Evolutionary conservation across 495 filamentous ascomycete genomes (phyloP), one percentile per base, ranked within the genome.

Genomic region (Aspergillus homomorphus): DNA sequence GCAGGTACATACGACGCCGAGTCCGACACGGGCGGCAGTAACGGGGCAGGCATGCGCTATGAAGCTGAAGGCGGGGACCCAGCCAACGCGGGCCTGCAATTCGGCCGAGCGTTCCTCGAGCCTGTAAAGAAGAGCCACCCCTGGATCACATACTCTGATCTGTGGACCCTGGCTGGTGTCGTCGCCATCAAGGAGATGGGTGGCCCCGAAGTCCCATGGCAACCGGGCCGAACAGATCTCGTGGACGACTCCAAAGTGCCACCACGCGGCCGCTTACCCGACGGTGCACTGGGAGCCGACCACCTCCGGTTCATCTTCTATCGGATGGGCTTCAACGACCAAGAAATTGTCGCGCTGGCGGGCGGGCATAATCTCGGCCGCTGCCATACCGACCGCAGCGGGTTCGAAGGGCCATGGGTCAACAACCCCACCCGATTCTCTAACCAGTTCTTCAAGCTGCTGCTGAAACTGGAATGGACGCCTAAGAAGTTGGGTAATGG

Each of bases 1-100:
- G 68, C 84, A 0, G 83, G 84, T 15, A 86, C 83, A 0, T 86
- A 87, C 68, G 80, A 84, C 65, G 69, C 73, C 21, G 73, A 75
- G 42, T 77, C 81, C 41, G 78, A 83, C 66, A 86, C 83, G 0
- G 84, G 84, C 38, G 83, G 84, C 21, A 84, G 79, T 9, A 86
- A 86, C 62, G 83, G 84, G 59, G 83, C 84, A 1, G 83, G 83
- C 38, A 87, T 85, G 83, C 79, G 83, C 10, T 86, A 85, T 63
- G 83, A 87, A 71, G 72, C 74, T 1, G 83, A 85, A 66, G 83
- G 82, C 53, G 83, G 83, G 56, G 83, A 87, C 62, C 83, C 84
- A 1, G 79, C 83, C 41, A 86, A 86, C 69, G 83, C 83, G 3
- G 84, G 83, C 38, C 77, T 87, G 14, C 81, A 86, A 59, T 79